Conservation (phyloP, 2,329 filamentous ascomycete species). For the Arthrobotrys megalospora region DNA sequence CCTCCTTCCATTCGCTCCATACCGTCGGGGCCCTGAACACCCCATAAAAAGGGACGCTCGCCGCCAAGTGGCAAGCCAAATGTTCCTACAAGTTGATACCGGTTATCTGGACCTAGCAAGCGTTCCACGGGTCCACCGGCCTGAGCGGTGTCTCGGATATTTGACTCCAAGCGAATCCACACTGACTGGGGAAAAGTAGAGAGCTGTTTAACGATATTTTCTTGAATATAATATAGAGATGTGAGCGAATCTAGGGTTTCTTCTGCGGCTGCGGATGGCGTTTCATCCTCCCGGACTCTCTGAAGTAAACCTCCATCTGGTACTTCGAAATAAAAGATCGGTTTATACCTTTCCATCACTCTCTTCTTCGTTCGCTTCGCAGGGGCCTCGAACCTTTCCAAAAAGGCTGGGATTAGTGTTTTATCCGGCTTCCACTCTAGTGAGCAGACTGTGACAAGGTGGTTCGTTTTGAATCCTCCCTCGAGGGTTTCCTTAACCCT, state of each 20-base stretch:
- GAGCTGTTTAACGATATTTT: not conserved
- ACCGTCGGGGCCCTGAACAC: not conserved
- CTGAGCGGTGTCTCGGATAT: not conserved
- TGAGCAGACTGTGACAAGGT: not conserved
- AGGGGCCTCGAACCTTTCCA: not conserved
- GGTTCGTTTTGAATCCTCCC: not conserved
- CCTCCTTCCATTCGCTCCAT: not conserved
- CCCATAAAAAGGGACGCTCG: not conserved
- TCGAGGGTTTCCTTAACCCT: no score
- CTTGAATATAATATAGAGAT: not conserved
- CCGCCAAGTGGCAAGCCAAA: not conserved
- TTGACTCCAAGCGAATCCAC: not conserved
- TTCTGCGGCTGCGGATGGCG: not conserved
- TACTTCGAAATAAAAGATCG: not conserved
- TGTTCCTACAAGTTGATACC: not conserved
- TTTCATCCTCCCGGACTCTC: not conserved
- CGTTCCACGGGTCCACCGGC: not conserved
- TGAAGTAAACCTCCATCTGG: not conserved
- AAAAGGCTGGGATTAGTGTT: not conserved
- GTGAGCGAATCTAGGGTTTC: not conserved
- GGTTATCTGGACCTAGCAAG: not conserved
- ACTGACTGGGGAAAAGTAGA: not conserved
- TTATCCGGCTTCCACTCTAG: not conserved
- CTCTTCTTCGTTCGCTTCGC: not conserved
- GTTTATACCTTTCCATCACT: not conserved